phyloP scores from a whole-genome alignment of 495 filamentous ascomycete genomes.

The Penicillium verhagenii region DNA sequence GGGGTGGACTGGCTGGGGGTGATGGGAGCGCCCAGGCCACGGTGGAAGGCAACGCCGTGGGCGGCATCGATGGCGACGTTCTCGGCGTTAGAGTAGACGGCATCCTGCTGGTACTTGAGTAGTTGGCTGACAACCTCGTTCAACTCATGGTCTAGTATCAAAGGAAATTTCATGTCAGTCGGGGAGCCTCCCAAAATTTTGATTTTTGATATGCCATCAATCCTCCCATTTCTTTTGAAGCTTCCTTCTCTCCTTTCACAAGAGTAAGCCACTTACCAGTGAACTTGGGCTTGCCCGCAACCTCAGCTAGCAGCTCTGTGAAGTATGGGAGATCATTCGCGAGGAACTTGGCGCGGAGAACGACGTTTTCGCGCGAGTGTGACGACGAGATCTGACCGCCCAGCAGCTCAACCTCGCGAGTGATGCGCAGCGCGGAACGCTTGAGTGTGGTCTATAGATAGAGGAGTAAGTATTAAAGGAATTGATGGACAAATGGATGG shows the following conservation, averaged over 20 bases:
- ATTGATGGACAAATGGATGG: conserved; percentile 24
- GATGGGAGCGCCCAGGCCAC: conserved; percentile 75
- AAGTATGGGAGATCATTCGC: conserved; percentile 96
- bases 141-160: conserved; percentile 71
- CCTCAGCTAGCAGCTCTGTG: conserved; percentile 89
- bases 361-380: conserved; percentile 88
- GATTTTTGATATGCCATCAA: background rate
- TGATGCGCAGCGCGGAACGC: conserved; percentile 86
- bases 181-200: background rate
- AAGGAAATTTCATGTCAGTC: conserved; percentile 13
- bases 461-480: background rate
- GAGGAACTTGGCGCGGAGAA: conserved; percentile 91
- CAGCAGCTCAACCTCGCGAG: conserved; percentile 90
- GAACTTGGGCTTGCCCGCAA: conserved; percentile 83
- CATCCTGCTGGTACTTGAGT: conserved; percentile 70
- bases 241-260: background rate
- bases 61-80: conserved; percentile 79
- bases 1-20: conserved; percentile 68
- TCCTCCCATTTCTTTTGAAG: background rate
- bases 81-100: conserved; percentile 60
- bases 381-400: conserved; percentile 80
- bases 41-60: conserved; percentile 90
- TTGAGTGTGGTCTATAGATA: conserved; percentile 71
- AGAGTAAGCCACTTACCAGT: conserved; percentile 55
- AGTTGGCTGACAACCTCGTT: conserved; percentile 76